A percentile compares a stretch with the other conserved stretches of the same genome.
Evolutionary conservation across 1,284 basidiomycete genomes (phyloP).

Genomic region (Athelia psychrophila): DNA sequence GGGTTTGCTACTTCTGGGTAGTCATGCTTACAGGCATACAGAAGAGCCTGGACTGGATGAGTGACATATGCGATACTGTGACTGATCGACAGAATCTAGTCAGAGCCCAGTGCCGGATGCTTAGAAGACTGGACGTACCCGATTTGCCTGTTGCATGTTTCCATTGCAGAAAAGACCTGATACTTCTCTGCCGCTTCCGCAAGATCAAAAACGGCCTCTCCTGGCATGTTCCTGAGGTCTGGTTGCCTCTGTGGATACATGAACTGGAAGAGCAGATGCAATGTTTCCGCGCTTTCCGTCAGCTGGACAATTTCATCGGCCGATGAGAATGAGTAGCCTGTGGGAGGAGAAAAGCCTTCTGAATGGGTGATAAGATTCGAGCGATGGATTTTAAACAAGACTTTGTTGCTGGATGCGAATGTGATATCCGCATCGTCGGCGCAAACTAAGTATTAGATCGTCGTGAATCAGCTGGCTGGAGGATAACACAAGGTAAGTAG

Average conservation of each 20-base stretch:
- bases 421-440: not conserved
- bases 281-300: constrained; percentile 6
- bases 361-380: not conserved
- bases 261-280: constrained; percentile 14
- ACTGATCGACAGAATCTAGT: too few relatives aligned
- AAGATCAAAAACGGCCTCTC: constrained; percentile 1
- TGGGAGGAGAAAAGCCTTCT: not conserved
- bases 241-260: constrained; percentile 12
- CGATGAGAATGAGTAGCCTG: not conserved
- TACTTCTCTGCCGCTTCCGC: constrained; percentile 20
- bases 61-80: not conserved
- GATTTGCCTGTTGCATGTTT: constrained; percentile 5
- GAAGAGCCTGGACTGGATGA: not conserved
- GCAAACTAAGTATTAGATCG: too few relatives aligned
- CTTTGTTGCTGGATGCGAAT: not conserved
- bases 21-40: not conserved
- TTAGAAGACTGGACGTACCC: not conserved
- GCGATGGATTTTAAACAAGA: not conserved
- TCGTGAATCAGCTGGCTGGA: too few relatives aligned
- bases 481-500: too few relatives aligned
- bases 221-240: constrained; percentile 3
- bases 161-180: constrained; percentile 11
- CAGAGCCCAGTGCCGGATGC: not conserved
- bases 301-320: constrained; percentile 10
- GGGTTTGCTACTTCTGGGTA: not conserved